A percentile compares a stretch with the other conserved stretches of the same genome.
phyloP scores from a whole-genome alignment of 306 rosid species.

The Cucumis cinereus region DNA sequence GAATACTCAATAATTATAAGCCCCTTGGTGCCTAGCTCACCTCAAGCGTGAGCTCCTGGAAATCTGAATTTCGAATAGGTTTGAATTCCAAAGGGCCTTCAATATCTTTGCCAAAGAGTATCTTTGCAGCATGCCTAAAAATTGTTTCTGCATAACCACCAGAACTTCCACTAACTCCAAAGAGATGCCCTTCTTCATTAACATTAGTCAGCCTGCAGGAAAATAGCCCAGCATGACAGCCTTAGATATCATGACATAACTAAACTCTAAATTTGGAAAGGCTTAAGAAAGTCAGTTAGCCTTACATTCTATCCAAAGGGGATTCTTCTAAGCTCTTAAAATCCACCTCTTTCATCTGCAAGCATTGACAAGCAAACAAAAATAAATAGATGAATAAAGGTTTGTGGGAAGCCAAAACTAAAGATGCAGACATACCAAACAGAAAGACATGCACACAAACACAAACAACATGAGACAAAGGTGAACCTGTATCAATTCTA shows the following conservation, averaged over 20 bases:
- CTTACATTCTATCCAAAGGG: constrained; percentile 65
- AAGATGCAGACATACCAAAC: background rate
- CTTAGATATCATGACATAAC: background rate
- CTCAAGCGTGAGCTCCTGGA: constrained; percentile 77
- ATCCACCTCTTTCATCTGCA: constrained; percentile 63
- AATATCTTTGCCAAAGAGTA: constrained; percentile 57
- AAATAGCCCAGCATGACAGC: constrained; percentile 6
- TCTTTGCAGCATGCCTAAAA: constrained; percentile 63
- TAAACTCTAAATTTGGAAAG: background rate
- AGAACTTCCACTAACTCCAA: constrained; percentile 80
- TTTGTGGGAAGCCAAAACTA: background rate
- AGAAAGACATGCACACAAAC: too few relatives aligned
- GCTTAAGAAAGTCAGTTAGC: constrained; percentile 1
- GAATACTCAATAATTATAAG: background rate
- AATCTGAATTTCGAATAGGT: constrained; percentile 61
- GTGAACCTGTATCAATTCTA: constrained; percentile 77
- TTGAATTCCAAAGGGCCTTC: constrained; percentile 66
- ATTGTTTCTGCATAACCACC: constrained; percentile 92
- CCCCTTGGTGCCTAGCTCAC: constrained; percentile 20
- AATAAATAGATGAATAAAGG: background rate
- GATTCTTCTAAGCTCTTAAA: constrained; percentile 61
- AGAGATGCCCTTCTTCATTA: constrained; percentile 54
- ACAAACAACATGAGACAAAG: background rate
- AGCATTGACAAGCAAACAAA: constrained; percentile 5
- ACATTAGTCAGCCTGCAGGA: constrained; percentile 60